Evolutionary conservation across 2,329 filamentous ascomycete genomes (phyloP).

Genomic region (Hysterium pulicare): DNA sequence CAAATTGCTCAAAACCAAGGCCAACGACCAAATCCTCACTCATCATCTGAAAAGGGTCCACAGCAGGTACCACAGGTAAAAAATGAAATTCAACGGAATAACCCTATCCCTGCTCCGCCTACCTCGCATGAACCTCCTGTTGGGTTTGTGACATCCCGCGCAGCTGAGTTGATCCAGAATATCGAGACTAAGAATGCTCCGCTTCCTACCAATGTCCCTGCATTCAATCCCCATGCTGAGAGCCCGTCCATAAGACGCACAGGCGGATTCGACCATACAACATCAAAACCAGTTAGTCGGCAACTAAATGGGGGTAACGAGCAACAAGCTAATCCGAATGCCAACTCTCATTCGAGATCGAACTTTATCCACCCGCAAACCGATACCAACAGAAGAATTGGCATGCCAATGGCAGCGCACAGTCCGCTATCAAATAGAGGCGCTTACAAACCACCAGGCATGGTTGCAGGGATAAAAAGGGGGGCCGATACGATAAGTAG

Average conservation of each 20-base stretch:
- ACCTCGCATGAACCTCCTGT: conserved; percentile 27
- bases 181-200: conserved; percentile 25
- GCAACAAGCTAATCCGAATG: conserved; percentile 13
- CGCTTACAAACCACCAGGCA: conserved; percentile 45
- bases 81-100: conserved; percentile 11
- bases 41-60: background rate
- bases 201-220: conserved; percentile 27
- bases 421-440: conserved; percentile 44
- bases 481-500: conserved; percentile 27
- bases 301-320: conserved; percentile 1
- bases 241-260: conserved; percentile 83
- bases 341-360: conserved; percentile 17
- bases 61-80: conserved; percentile 4
- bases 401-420: conserved; percentile 46
- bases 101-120: conserved; percentile 8
- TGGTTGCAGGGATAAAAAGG: conserved; percentile 29
- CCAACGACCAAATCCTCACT: conserved; percentile 1
- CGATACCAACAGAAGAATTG: conserved; percentile 47
- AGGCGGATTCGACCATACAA: conserved; percentile 75
- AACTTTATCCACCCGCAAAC: conserved; percentile 50
- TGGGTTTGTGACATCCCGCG: conserved; percentile 47
- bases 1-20: conserved; percentile 1
- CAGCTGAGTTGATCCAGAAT: conserved; percentile 40
- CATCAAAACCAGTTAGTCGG: conserved; percentile 14
- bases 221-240: conserved; percentile 49